Evolutionary conservation across 163 green algal species (phyloP).

Genomic region (Scenedesmus sp.): DNA sequence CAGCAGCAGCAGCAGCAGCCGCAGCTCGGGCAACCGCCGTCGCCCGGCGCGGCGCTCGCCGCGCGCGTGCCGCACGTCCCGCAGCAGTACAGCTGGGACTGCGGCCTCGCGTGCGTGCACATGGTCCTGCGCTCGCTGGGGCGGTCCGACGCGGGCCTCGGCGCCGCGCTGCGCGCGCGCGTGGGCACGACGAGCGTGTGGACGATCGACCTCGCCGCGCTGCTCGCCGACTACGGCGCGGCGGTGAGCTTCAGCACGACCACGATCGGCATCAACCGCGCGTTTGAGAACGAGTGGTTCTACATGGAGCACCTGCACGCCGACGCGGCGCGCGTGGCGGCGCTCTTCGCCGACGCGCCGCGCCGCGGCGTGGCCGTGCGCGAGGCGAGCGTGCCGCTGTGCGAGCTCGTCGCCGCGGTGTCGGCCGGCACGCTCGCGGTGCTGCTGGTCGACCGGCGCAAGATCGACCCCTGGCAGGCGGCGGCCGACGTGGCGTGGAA

Average conservation of each 20-base stretch:
- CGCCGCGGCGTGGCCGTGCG: conserved; percentile 68
- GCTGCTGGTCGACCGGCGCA: conserved; percentile 72
- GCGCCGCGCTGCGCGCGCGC: not conserved
- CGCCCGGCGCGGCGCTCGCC: not conserved
- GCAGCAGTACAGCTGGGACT: conserved; percentile 87
- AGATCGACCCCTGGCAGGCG: conserved; percentile 61
- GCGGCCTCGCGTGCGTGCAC: conserved; percentile 87
- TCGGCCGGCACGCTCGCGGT: conserved; percentile 53
- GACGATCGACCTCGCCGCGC: conserved; percentile 93
- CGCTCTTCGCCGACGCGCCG: conserved; percentile 68
- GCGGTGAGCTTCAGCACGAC: conserved; percentile 76
- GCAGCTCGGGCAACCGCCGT: too few relatives aligned
- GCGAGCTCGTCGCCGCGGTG: conserved; percentile 60
- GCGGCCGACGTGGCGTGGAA: conserved; percentile 42
- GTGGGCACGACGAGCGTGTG: conserved; percentile 77
- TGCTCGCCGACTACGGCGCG: conserved; percentile 77
- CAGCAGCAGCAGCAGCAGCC: conserved; percentile 8
- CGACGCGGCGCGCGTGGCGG: conserved; percentile 76
- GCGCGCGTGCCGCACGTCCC: conserved; percentile 65
- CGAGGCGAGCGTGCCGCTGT: conserved; percentile 58
- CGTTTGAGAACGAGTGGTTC: conserved; percentile 80
- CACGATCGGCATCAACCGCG: conserved; percentile 85
- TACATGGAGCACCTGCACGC: conserved; percentile 85
- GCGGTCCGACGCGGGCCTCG: conserved; percentile 76
- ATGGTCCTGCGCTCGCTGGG: conserved; percentile 82